Evolutionary conservation across 73 alveolate species (phyloP).

Genomic region (Paramecium sexaurelia): DNA sequence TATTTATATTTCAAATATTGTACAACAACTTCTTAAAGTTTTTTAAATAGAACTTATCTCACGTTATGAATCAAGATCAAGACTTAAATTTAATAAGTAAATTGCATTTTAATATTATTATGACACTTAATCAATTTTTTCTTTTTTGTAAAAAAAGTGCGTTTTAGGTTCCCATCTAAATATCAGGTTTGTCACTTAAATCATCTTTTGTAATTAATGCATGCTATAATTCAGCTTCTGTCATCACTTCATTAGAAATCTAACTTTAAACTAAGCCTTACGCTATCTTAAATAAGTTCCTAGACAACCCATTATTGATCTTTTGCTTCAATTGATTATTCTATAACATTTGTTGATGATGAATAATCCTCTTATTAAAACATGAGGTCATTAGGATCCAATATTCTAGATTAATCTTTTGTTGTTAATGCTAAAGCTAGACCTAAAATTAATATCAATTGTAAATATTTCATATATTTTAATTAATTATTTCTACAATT

Average conservation of each 20-base stretch:
- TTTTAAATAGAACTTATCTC: no score
- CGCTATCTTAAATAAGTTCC: not conserved
- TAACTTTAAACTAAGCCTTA: not conserved
- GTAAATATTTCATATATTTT: not conserved
- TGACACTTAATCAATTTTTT: not conserved
- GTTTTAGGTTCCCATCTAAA: conserved; percentile 7
- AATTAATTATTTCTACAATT: not conserved
- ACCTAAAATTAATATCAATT: not conserved
- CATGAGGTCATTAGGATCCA: not conserved
- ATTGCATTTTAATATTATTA: not conserved
- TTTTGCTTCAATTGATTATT: not conserved
- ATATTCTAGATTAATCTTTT: not conserved
- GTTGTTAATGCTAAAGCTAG: not conserved
- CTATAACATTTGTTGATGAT: not conserved
- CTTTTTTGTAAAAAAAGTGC: conserved; percentile 7
- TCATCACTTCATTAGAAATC: not conserved
- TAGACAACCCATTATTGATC: not conserved
- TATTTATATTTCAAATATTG: not conserved
- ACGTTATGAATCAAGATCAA: no score
- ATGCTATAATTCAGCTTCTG: not conserved
- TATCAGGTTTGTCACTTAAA: not conserved
- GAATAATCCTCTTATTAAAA: not conserved
- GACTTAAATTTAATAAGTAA: no score
- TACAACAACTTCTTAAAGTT: no score
- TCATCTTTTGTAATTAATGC: conserved; percentile 8